Base-by-base conservation (phyloP, 2,329 filamentous ascomycete species). In the Epichloe festucae region DNA sequence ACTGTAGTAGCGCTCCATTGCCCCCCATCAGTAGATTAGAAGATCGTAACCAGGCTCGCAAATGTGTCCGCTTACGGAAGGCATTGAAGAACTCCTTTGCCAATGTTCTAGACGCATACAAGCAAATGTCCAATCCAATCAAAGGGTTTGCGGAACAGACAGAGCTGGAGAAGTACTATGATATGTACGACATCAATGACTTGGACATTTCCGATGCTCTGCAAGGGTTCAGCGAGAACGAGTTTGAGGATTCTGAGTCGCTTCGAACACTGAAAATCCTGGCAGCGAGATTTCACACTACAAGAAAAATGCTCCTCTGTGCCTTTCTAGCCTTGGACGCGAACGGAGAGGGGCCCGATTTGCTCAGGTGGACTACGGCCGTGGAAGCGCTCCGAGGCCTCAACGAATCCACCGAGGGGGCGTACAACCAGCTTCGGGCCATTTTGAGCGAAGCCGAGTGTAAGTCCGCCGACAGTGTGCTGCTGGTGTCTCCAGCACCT, bases 1-100 rank as follows among this genome's bases (percentile, higher is more conserved):
- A 21, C 53, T 54, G 38, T 50, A 94, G 88, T 70, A 95, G 88
- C 73, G 85, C 82, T 15, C 91, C 90, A 23, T 70, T 97, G 38
- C 91, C 93, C 6, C 93, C 93, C n/a, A 85, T 96, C 54, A 94
- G 87, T 58, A 82, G 91, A 45, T 75, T 98, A 35, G 93, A 98
- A 65, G 89, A 94, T 58, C 82, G 82, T 54, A 81, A 81, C 43
- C 87, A 94, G 64, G 79, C 76, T 7, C 79, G 89, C 59, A 84
- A 89, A 62, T 98, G 93, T 63, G 73, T 84, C 55, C 81, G 88
- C 55, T 72, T 98, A 39, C 85, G 93, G 54, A 84, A 83, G 55
- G 80, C 79, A n/a, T 73, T 97, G 6, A 82, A 81, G 49, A 77
- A 76, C 46, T 82, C 81, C 54, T 81, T 95, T 55, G 76, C 76